These are phyloP conservation scores for Verticillium alfalfae DNA, from an alignment of 2,329 filamentous ascomycete genomes.

Conservation along the genomic window DNA sequence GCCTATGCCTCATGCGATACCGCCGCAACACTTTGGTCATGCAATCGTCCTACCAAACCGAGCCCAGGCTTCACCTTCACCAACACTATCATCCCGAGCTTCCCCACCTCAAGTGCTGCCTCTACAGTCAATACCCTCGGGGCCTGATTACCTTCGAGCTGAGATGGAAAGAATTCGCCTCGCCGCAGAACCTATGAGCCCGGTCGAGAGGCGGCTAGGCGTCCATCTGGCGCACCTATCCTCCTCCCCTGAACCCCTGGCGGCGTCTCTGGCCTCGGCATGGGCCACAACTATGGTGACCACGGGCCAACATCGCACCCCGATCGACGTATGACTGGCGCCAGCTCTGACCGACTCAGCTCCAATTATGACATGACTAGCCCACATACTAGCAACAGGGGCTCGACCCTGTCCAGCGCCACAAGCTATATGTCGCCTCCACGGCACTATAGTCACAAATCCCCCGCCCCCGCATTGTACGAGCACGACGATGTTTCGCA, in stretches of 20 bases:
- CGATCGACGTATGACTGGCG: background rate
- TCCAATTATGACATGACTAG: conserved; percentile 3
- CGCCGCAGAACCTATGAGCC: background rate
- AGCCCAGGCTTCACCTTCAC: background rate
- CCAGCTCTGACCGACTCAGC: conserved; percentile 1
- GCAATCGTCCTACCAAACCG: background rate
- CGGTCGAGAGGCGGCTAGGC: background rate
- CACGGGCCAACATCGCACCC: background rate
- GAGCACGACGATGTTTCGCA: background rate
- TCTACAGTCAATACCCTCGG: background rate
- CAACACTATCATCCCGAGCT: background rate
- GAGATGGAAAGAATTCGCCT: background rate
- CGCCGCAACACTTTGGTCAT: background rate
- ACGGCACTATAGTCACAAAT: background rate
- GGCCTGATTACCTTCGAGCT: background rate
- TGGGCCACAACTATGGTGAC: background rate
- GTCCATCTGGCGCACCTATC: background rate
- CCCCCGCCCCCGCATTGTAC: background rate
- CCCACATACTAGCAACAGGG: conserved; percentile 5
- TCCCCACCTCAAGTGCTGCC: background rate
- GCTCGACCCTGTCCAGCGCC: conserved; percentile 4
- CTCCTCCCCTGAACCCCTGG: background rate
- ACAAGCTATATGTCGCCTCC: background rate
- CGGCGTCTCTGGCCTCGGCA: background rate
- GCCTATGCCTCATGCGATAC: background rate